Evolutionary conservation across 192 early-diverging fungal species (phyloP).

Genomic region (Phlyctochytrium planicorne): DNA sequence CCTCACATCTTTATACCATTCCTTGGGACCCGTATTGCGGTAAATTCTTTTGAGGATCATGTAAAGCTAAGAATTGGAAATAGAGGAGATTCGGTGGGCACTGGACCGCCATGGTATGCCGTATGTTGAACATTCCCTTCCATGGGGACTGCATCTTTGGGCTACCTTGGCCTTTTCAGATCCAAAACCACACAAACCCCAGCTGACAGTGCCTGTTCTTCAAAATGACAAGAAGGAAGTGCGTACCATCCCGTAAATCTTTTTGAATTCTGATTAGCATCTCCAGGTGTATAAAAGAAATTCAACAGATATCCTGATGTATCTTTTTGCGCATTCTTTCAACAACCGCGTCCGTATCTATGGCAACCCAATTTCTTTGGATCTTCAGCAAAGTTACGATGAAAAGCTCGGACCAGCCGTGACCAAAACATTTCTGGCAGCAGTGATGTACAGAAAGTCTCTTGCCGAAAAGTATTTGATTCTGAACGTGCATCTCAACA

Average conservation of each 20-base stretch:
- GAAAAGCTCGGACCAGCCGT: slow-evolving; percentile 36
- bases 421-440: slow-evolving; percentile 31
- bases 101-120: slow-evolving; percentile 42
- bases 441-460: slow-evolving; percentile 8
- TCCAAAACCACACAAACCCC: slow-evolving; percentile 27
- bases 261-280: background rate
- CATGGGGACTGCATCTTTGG: slow-evolving; percentile 41
- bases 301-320: slow-evolving; percentile 43
- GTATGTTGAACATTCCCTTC: slow-evolving; percentile 36
- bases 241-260: background rate
- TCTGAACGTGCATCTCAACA: slow-evolving; percentile 28
- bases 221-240: slow-evolving; percentile 41
- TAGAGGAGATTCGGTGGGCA: slow-evolving; percentile 45
- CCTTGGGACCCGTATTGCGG: slow-evolving; percentile 17
- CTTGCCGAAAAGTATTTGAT: slow-evolving; percentile 34
- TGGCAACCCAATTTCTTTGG: slow-evolving; percentile 25
- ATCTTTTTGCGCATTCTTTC: slow-evolving; percentile 47
- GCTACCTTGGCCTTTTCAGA: slow-evolving; percentile 34
- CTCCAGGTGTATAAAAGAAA: slow-evolving; percentile 41
- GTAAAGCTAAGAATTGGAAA: slow-evolving; percentile 3
- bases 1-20: slow-evolving; percentile 5
- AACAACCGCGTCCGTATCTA: slow-evolving; percentile 40
- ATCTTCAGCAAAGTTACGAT: slow-evolving; percentile 26
- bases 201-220: slow-evolving; percentile 38
- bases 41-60: slow-evolving; percentile 1